Evolutionary conservation across 208 protist genomes (phyloP).

Genomic region (Acanthamoeba lenticulata): DNA sequence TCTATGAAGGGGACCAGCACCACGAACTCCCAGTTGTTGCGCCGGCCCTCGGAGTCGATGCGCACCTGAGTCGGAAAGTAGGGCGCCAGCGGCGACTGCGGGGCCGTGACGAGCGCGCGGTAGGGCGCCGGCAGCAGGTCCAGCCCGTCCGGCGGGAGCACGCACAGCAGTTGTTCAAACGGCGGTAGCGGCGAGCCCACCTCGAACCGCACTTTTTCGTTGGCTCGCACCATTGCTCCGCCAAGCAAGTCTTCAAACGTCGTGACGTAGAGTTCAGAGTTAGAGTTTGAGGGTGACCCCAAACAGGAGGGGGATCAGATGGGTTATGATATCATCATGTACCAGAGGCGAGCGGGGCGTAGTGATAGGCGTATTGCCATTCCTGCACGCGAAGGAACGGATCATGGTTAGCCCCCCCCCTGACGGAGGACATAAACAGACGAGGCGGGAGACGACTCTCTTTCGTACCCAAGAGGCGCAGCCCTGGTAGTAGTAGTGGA

Average conservation of each 20-base stretch:
- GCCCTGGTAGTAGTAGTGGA: constrained; percentile 98
- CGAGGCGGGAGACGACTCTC: no score
- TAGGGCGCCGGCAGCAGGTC: constrained; percentile 19
- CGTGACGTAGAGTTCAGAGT: background rate
- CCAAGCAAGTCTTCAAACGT: background rate
- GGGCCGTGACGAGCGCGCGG: constrained; percentile 4
- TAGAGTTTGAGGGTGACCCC: background rate
- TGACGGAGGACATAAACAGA: background rate
- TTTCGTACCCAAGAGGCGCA: constrained; percentile 95
- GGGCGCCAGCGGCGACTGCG: constrained; percentile 45
- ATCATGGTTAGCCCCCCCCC: background rate
- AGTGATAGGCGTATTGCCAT: constrained; percentile 99
- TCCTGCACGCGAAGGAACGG: constrained; percentile 76
- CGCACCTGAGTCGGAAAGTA: constrained; percentile 95
- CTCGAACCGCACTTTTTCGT: background rate
- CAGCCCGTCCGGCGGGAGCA: constrained; percentile 20
- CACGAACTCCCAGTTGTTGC: constrained; percentile 93
- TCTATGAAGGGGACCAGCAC: constrained; percentile 92
- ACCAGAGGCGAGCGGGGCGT: constrained; percentile 96
- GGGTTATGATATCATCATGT: constrained; percentile 72
- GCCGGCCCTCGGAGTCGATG: constrained; percentile 96
- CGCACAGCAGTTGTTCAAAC: constrained; percentile 94
- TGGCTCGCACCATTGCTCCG: background rate
- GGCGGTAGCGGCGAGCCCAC: constrained; percentile 92
- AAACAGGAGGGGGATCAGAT: background rate